These are phyloP conservation scores for Oryza officinalis DNA, from an alignment of 176 grass and related monocot species.

Conservation along the genomic window DNA sequence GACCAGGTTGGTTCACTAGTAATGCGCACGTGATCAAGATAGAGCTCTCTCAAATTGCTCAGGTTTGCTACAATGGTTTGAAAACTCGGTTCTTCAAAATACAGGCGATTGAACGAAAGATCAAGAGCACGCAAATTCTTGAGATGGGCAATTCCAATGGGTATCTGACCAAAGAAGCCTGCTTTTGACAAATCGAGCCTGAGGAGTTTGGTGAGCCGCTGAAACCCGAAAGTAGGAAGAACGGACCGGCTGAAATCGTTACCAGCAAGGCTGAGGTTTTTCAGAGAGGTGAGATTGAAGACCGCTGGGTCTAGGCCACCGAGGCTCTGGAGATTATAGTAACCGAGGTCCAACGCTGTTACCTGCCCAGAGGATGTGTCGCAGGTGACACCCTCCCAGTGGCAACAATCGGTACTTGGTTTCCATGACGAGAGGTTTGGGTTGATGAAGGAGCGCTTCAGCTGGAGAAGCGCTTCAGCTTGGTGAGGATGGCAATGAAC, in stretches of 20 bases:
- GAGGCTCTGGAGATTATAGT: neutral
- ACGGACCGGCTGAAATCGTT: neutral
- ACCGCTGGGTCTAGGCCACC: neutral
- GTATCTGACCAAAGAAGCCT: neutral
- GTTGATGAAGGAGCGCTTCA: conserved; percentile 6
- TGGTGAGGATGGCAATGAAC: too few species aligned
- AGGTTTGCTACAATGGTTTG: conserved; percentile 15
- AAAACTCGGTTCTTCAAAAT: neutral
- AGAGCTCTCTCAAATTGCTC: conserved; percentile 33
- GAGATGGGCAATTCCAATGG: neutral
- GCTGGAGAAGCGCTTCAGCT: too few species aligned
- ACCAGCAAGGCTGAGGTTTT: neutral
- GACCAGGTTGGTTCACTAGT: conserved; percentile 13
- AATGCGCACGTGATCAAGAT: neutral
- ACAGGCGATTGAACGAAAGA: neutral
- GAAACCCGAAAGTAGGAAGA: neutral
- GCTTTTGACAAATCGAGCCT: conserved; percentile 21
- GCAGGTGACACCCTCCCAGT: conserved; percentile 26
- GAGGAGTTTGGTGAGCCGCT: conserved; percentile 3
- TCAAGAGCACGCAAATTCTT: conserved; percentile 27
- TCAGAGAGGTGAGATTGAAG: conserved; percentile 36
- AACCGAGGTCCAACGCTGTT: conserved; percentile 4
- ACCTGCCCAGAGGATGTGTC: neutral
- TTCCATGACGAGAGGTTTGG: conserved; percentile 11
- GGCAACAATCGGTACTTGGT: conserved; percentile 11